Evolutionary conservation across 2,329 filamentous ascomycete genomes (phyloP).

Genomic region (Fusarium chuoi): DNA sequence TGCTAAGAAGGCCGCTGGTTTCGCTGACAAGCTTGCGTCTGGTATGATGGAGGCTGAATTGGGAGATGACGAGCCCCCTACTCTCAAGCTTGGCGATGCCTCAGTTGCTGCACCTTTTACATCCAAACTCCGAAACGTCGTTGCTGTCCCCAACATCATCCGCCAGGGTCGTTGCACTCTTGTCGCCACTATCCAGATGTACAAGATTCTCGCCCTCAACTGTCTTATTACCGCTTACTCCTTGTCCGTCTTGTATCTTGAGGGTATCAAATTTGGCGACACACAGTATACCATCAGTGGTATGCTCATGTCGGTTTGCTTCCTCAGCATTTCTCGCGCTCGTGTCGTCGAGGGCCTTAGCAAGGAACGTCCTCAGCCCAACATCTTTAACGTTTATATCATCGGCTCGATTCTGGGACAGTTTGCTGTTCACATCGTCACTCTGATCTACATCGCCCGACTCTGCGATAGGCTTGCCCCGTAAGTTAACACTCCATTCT

Average conservation of each 20-base stretch:
- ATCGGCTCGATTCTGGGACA: slow-evolving; percentile 97
- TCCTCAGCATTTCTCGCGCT: slow-evolving; percentile 97
- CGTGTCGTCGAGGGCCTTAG: slow-evolving; percentile 95
- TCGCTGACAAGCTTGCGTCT: slow-evolving; percentile 87
- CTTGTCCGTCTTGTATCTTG: slow-evolving; percentile 92
- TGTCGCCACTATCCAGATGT: slow-evolving; percentile 99
- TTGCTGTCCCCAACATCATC: slow-evolving; percentile 98
- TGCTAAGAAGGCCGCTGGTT: slow-evolving; percentile 76
- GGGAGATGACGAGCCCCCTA: slow-evolving; percentile 89
- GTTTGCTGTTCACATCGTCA: slow-evolving; percentile 94
- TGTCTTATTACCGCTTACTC: slow-evolving; percentile 98
- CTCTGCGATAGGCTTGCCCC: slow-evolving; percentile 88
- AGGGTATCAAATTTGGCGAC: slow-evolving; percentile 99
- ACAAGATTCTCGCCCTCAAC: slow-evolving; percentile 98
- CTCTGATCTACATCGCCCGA: slow-evolving; percentile 91
- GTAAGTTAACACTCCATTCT: slow-evolving; percentile 62
- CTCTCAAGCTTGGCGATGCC: slow-evolving; percentile 95
- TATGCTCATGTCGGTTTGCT: slow-evolving; percentile 99
- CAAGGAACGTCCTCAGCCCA: slow-evolving; percentile 96
- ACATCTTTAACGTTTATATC: slow-evolving; percentile 99
- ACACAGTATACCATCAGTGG: slow-evolving; percentile 98
- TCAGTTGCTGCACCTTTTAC: slow-evolving; percentile 98
- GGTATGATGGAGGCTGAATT: slow-evolving; percentile 92
- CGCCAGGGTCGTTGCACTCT: slow-evolving; percentile 97
- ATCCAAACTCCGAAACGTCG: slow-evolving; percentile 94